A percentile compares a stretch with the other conserved stretches of the same genome.
Conservation (phyloP, 495 filamentous ascomycete species). For the Neurospora africana region DNA sequence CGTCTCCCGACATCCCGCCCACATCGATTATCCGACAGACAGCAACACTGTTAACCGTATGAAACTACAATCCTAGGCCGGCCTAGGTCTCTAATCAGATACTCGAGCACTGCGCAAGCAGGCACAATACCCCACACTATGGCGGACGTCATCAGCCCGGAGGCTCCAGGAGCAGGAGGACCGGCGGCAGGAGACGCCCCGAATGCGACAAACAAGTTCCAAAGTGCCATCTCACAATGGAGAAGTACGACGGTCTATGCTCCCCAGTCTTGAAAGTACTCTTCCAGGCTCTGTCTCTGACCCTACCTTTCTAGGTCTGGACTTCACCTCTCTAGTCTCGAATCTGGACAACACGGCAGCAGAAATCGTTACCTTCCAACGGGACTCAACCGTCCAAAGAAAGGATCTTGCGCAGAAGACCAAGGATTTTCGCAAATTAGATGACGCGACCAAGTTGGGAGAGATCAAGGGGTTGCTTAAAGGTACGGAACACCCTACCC, state of each 20-base stretch:
- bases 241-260: constrained; percentile 52
- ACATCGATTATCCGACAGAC: constrained; percentile 3
- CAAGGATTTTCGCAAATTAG: constrained; percentile 92
- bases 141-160: constrained; percentile 16
- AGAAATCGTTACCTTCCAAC: constrained; percentile 84
- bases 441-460: constrained; percentile 74
- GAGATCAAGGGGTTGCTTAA: constrained; percentile 88
- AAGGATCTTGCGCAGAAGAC: constrained; percentile 98
- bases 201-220: constrained; percentile 63
- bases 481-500: constrained; percentile 34
- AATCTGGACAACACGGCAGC: constrained; percentile 84
- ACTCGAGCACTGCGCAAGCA: constrained; percentile 7
- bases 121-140: constrained; percentile 11
- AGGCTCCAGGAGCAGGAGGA: constrained; percentile 16
- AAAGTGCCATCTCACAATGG: constrained; percentile 91
- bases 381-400: constrained; percentile 82
- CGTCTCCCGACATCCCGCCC: background rate
- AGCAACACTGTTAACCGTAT: background rate
- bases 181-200: constrained; percentile 5
- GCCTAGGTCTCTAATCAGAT: constrained; percentile 2
- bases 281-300: background rate
- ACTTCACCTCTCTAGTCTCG: constrained; percentile 74
- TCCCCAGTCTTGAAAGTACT: background rate
- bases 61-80: background rate
- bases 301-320: constrained; percentile 53